These are phyloP conservation scores for Groenewaldozyma salmanticensis DNA, from an alignment of 805 yeast genomes.

Conservation along the genomic window DNA sequence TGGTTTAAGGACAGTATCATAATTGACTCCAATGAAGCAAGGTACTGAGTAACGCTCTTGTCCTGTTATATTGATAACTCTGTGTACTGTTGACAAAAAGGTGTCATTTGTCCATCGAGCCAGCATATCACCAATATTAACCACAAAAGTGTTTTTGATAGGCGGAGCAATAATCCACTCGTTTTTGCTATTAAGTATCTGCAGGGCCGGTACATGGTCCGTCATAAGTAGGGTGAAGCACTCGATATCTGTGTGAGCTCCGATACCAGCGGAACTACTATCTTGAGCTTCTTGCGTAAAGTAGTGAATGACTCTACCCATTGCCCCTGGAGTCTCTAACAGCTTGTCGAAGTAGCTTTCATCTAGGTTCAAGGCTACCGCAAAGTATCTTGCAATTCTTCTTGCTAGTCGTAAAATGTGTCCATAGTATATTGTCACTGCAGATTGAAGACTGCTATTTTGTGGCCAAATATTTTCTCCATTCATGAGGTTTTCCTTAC, in stretches of 20 bases:
- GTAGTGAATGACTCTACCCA: constrained; percentile 27
- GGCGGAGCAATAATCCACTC: constrained; percentile 30
- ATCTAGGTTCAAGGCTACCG: constrained; percentile 4
- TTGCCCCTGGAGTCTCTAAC: constrained; percentile 9
- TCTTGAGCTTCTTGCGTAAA: constrained; percentile 25
- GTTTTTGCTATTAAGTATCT: constrained; percentile 28
- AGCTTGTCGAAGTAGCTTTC: constrained; percentile 5
- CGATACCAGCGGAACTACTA: constrained; percentile 27
- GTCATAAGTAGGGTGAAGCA: constrained; percentile 29
- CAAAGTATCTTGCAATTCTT: constrained; percentile 4
- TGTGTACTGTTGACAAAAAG: constrained; percentile 32
- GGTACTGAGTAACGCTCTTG: constrained; percentile 27
- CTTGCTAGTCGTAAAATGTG: constrained; percentile 5
- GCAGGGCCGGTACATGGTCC: constrained; percentile 31
- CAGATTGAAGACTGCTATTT: neutral
- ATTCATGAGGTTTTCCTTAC: constrained; percentile 2
- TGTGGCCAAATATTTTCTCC: constrained; percentile 3
- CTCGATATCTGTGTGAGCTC: constrained; percentile 34
- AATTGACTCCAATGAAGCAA: constrained; percentile 19
- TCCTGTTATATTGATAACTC: constrained; percentile 29
- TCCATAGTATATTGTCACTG: constrained; percentile 3
- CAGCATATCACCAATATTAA: constrained; percentile 33
- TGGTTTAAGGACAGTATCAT: constrained; percentile 1
- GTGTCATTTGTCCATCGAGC: constrained; percentile 32
- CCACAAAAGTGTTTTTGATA: constrained; percentile 27